These are phyloP conservation scores for Coriaria nepalensis DNA, from an alignment of 306 rosid species.

Conservation along the genomic window DNA sequence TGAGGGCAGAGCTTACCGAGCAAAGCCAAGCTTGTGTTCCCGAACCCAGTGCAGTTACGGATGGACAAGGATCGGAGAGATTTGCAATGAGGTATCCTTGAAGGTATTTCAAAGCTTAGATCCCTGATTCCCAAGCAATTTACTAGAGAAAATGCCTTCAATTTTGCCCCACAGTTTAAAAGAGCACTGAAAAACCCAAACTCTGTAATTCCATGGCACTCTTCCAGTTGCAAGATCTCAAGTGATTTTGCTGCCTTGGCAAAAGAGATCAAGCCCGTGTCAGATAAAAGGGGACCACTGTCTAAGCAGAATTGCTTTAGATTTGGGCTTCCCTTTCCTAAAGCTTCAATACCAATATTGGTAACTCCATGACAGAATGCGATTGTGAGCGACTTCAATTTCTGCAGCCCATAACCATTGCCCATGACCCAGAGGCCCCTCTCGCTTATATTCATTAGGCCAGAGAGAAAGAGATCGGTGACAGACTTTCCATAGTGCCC, in stretches of 20 bases:
- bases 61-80: slow-evolving; percentile 50
- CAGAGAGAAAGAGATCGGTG: slow-evolving; percentile 46
- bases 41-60: slow-evolving; percentile 73
- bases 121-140: slow-evolving; percentile 79
- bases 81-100: slow-evolving; percentile 21
- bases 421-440: slow-evolving; percentile 96
- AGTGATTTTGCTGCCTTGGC: slow-evolving; percentile 54
- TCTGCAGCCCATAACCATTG: slow-evolving; percentile 72
- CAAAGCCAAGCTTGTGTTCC: slow-evolving; percentile 39
- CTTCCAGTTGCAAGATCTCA: slow-evolving; percentile 71
- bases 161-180: slow-evolving; percentile 46
- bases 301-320: slow-evolving; percentile 43
- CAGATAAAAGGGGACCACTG: slow-evolving; percentile 55
- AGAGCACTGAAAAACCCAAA: slow-evolving; percentile 57
- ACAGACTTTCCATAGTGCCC: slow-evolving; percentile 74
- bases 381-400: slow-evolving; percentile 52
- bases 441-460: slow-evolving; percentile 55
- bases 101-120: slow-evolving; percentile 28
- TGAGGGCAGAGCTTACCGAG: slow-evolving; percentile 67
- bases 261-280: slow-evolving; percentile 62
- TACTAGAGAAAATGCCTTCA: slow-evolving; percentile 54
- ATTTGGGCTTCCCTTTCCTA: slow-evolving; percentile 86
- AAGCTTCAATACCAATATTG: slow-evolving; percentile 57
- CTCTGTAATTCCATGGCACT: slow-evolving; percentile 89
- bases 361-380: slow-evolving; percentile 62